Percentiles rank a stretch among this genome's conserved stretches.
phyloP scores from a whole-genome alignment of 352 stramenopile genomes.

The Peronospora farinosa region DNA sequence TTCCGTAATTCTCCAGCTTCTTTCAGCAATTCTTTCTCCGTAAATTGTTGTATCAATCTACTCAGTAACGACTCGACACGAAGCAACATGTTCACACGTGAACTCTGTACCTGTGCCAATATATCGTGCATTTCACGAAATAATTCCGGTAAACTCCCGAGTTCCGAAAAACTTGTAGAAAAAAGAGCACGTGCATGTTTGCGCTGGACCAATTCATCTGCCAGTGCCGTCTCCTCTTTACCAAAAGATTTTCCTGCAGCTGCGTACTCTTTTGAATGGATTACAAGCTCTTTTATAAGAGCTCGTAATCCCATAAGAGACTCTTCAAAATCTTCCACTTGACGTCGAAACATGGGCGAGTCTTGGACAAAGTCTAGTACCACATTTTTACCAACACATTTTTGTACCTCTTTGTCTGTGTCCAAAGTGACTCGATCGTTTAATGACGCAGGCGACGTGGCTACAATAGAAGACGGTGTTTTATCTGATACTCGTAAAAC shows the following conservation, averaged over 20 bases:
- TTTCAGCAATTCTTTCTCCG: conserved; percentile 65
- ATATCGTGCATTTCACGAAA: conserved; percentile 83
- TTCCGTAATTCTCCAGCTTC: conserved; percentile 62
- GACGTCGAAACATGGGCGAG: conserved; percentile 80
- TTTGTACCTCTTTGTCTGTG: conserved; percentile 22
- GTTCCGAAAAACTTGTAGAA: conserved; percentile 64
- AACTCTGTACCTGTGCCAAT: conserved; percentile 74
- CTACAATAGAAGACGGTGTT: conserved; percentile 5
- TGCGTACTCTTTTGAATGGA: conserved; percentile 73
- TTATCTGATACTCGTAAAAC: conserved; percentile 6
- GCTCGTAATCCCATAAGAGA: conserved; percentile 55
- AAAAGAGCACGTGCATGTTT: conserved; percentile 84
- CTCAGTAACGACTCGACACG: conserved; percentile 75
- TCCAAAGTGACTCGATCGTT: conserved; percentile 7
- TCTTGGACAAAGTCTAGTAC: conserved; percentile 83
- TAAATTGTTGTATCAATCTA: conserved; percentile 56
- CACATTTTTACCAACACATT: conserved; percentile 57
- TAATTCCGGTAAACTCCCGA: conserved; percentile 67
- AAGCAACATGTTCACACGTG: conserved; percentile 73
- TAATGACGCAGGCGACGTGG: conserved; percentile 10
- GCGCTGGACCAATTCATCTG: conserved; percentile 62
- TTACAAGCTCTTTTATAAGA: conserved; percentile 66
- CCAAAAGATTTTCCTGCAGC: conserved; percentile 54
- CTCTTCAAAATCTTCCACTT: conserved; percentile 77
- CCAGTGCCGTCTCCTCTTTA: conserved; percentile 61